Conservation (phyloP, 1,284 basidiomycete species). For the Heterobasidion occidentale region DNA sequence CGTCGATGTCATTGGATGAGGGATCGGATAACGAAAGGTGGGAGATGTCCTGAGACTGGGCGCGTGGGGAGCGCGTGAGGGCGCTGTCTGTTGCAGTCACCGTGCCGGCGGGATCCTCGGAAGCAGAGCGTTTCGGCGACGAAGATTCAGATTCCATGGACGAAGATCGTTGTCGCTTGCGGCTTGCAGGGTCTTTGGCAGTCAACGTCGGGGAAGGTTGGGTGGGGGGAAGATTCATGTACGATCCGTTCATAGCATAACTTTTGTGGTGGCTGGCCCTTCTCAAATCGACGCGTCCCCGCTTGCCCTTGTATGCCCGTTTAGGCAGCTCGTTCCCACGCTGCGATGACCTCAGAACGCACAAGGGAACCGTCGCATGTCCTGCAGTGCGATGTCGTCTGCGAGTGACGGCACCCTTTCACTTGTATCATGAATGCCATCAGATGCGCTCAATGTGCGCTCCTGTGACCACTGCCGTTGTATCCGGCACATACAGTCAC, state of each 20-base stretch:
- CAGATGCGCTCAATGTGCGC: no score
- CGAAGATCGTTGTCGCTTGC: constrained; percentile 42
- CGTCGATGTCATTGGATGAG: constrained; percentile 39
- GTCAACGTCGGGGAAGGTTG: constrained; percentile 26
- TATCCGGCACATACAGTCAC: no score
- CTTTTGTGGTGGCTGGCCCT: not conserved
- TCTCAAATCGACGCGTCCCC: not conserved
- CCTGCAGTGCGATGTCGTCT: no score
- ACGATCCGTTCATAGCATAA: constrained; percentile 7
- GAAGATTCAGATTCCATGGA: constrained; percentile 51
- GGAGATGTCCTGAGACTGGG: constrained; percentile 36
- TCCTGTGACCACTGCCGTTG: no score
- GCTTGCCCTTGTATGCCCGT: not conserved
- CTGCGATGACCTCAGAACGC: no score
- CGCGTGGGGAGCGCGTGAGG: constrained; percentile 27
- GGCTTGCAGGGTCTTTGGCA: constrained; percentile 15
- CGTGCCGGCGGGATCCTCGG: constrained; percentile 43
- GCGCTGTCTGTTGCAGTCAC: constrained; percentile 6
- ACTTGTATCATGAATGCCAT: no score
- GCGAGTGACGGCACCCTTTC: no score
- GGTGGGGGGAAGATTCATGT: constrained; percentile 10
- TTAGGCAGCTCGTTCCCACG: constrained; percentile 10
- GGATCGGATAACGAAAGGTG: constrained; percentile 31
- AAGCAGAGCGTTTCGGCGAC: constrained; percentile 64
- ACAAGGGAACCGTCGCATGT: no score